Evolutionary conservation across 2,329 filamentous ascomycete species (phyloP), one percentile per base, ranked within the genome.

Genomic region (Fonsecaea monophora): DNA sequence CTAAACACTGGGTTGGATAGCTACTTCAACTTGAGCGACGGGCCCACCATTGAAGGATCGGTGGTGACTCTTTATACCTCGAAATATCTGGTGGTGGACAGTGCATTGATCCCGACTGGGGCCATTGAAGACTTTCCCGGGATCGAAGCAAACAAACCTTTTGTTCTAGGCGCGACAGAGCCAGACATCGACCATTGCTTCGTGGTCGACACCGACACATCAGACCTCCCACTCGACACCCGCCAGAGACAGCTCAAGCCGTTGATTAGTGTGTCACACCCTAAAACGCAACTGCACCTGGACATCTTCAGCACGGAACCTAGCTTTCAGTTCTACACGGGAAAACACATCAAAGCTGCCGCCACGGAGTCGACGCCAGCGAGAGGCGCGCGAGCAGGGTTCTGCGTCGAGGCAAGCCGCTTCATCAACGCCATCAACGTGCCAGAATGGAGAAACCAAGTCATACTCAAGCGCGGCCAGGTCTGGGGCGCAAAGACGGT

Each of bases 251-350:
- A 90, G 0, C 82, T 97, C 45, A 84, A 83, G 65, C 87, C 86
- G 66, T 86, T 94, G 54, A 87, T 92, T 54, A 82, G 86, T 30
- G 91, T 95, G 66, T 86, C 86, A 78, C 92, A 97, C 78, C 87
- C 92, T 5, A 83, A 82, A 58, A 90, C 89, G 34, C 87, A 88
- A 69, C 84, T 97, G 71, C 90, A 96, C 77, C 87, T 98, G 58
- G 92, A 97, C 78, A 90, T 97, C 5, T 83, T 88, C 74, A 95
- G 92, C 82, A 98, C 94, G 0, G 94, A 98, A 82, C 95, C 95
- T 0, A 92, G 92, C 0, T 98, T 97, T 84, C 94, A 98, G 79
- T 96, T 97, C 81, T 98, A 98, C 81, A 96, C 93, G 0, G 95
- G 94, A 71, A 90, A 91, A 75, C 90, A 89, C 75, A 93, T 96